Evolutionary conservation across 495 filamentous ascomycete genomes (phyloP).

Genomic region (Penicillium ochrochloron): DNA sequence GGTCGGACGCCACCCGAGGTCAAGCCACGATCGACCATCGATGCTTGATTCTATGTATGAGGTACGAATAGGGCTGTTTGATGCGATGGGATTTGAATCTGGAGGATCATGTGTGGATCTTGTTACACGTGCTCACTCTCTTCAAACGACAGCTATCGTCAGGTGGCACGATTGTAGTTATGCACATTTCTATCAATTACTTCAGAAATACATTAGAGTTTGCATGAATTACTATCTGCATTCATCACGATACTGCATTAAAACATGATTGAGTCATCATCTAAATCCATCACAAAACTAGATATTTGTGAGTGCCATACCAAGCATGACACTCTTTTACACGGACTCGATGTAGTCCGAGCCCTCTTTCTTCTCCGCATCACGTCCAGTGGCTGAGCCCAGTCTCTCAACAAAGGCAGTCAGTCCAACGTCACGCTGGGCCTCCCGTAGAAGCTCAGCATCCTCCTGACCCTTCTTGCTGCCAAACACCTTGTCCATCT

Average conservation of each 20-base stretch:
- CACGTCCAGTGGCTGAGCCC: slow-evolving; percentile 19
- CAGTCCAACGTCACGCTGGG: slow-evolving; percentile 36
- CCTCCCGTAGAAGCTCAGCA: slow-evolving; percentile 36
- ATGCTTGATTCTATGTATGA: not conserved
- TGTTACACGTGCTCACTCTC: not conserved
- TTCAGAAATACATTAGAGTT: not conserved
- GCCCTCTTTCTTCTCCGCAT: slow-evolving; percentile 29
- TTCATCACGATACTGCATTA: not conserved
- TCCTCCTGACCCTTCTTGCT: slow-evolving; percentile 44
- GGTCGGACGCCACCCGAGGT: not conserved
- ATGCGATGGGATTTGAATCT: not conserved
- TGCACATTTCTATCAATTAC: too few relatives aligned
- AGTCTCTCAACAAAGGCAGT: slow-evolving; percentile 31
- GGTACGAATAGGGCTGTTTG: not conserved
- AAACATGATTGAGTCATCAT: not conserved
- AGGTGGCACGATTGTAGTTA: not conserved
- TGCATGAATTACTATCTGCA: not conserved
- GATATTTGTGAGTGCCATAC: not conserved
- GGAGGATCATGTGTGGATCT: not conserved
- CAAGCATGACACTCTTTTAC: slow-evolving; percentile 7
- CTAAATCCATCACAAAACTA: not conserved
- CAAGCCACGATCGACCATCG: not conserved
- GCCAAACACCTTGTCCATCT: slow-evolving; percentile 58
- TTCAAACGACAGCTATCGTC: not conserved
- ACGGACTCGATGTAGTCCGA: slow-evolving; percentile 31